A percentile compares a stretch with the other conserved stretches of the same genome.
Conservation (phyloP, 306 rosid species). For the Quercus ilex region DNA sequence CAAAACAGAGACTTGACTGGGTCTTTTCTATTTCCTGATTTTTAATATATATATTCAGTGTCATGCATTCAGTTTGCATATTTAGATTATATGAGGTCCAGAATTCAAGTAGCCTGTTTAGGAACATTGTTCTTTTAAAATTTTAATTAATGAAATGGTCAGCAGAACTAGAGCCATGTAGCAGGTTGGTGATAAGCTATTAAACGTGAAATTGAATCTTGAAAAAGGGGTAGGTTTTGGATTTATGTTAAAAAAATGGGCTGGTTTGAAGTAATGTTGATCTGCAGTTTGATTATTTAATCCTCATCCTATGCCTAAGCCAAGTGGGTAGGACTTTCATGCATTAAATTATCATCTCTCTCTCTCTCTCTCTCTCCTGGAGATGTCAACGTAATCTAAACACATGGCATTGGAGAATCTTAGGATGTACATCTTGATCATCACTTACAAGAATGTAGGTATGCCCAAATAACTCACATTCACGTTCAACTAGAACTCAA, state of each 20-base stretch:
- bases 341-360: not conserved
- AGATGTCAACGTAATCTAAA: not conserved
- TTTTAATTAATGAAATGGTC: not conserved
- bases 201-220: not conserved
- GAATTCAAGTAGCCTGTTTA: not conserved
- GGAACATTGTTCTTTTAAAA: not conserved
- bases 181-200: not conserved
- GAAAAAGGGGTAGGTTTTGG: not conserved
- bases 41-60: not conserved
- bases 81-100: not conserved
- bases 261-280: not conserved
- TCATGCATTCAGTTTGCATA: not conserved
- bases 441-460: too few species aligned
- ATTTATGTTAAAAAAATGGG: not conserved
- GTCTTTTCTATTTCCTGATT: not conserved
- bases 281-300: not conserved
- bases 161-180: not conserved
- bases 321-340: not conserved
- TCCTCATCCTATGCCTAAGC: not conserved
- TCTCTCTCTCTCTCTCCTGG: not conserved
- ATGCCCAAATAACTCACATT: too few species aligned
- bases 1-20: not conserved
- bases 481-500: too few species aligned
- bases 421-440: not conserved
- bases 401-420: not conserved